Conservation (phyloP, 2,329 filamentous ascomycete species). For the Fusarium sp. region DNA sequence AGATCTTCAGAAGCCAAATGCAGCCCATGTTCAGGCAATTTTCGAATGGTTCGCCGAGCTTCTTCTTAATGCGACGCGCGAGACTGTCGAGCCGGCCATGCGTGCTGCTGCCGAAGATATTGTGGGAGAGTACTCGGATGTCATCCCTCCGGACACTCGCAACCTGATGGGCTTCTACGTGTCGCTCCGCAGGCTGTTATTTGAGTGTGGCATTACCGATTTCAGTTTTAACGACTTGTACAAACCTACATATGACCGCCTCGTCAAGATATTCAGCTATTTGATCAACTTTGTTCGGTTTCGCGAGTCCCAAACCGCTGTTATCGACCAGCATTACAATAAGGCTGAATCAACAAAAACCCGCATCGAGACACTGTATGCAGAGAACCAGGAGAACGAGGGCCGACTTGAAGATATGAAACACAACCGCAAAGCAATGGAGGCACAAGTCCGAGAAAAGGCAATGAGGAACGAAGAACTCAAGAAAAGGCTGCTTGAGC, state of each 20-base stretch:
- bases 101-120: constrained; percentile 89
- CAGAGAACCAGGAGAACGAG: constrained; percentile 89
- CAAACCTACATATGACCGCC: constrained; percentile 87
- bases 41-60: constrained; percentile 98
- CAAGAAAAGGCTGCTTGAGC: constrained; percentile 83
- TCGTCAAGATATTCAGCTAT: constrained; percentile 96
- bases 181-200: constrained; percentile 81
- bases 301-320: constrained; percentile 88
- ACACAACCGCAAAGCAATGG: constrained; percentile 82
- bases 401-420: constrained; percentile 83
- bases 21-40: constrained; percentile 94
- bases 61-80: constrained; percentile 91
- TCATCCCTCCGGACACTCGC: constrained; percentile 87
- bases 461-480: constrained; percentile 87
- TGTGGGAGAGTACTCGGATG: constrained; percentile 85
- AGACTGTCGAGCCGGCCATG: constrained; percentile 96
- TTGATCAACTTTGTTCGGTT: constrained; percentile 99
- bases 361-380: constrained; percentile 86
- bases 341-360: constrained; percentile 87
- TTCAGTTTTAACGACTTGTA: constrained; percentile 95
- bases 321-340: constrained; percentile 95
- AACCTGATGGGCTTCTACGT: constrained; percentile 97
- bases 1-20: constrained; percentile 93
- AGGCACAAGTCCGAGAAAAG: constrained; percentile 86
- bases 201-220: constrained; percentile 91